Percentiles rank a stretch among this genome's conserved stretches.
These are phyloP conservation scores for Xylaria sp. DNA, from an alignment of 2,329 filamentous ascomycete species.

Conservation along the genomic window DNA sequence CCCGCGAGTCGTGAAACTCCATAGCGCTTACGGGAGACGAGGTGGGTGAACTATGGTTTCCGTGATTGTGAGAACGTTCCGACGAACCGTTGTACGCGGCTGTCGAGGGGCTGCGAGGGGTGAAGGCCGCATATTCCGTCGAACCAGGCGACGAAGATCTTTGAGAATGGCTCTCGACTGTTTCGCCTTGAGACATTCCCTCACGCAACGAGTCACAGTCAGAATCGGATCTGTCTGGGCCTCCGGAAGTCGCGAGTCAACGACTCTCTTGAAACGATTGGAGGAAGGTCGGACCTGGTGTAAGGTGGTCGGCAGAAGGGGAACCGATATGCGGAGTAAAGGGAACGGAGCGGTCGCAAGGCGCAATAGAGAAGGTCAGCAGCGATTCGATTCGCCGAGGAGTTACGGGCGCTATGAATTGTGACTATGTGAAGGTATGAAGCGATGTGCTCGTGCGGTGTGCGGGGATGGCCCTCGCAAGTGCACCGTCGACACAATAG, in stretches of 20 bases:
- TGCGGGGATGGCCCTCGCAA: conserved; percentile 65
- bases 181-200: conserved; percentile 60
- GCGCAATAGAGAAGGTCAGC: conserved; percentile 3
- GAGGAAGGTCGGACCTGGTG: conserved; percentile 14
- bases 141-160: conserved; percentile 34
- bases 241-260: conserved; percentile 31
- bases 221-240: conserved; percentile 21
- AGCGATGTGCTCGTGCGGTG: conserved; percentile 52
- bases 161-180: conserved; percentile 43
- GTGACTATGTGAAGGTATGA: conserved; percentile 23
- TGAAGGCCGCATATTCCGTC: conserved; percentile 46
- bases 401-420: background rate
- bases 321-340: conserved; percentile 21
- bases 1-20: conserved; percentile 38
- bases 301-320: conserved; percentile 15
- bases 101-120: conserved; percentile 35
- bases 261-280: conserved; percentile 31
- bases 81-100: conserved; percentile 38
- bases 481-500: conserved; percentile 58
- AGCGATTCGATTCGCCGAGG: background rate
- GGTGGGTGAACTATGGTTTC: conserved; percentile 17
- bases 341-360: conserved; percentile 10
- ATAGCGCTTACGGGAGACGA: conserved; percentile 38
- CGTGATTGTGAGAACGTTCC: conserved; percentile 26
- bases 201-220: conserved; percentile 16